phyloP scores from a whole-genome alignment of 108 stramenopile species.

The Stephanodiscus triporus region DNA sequence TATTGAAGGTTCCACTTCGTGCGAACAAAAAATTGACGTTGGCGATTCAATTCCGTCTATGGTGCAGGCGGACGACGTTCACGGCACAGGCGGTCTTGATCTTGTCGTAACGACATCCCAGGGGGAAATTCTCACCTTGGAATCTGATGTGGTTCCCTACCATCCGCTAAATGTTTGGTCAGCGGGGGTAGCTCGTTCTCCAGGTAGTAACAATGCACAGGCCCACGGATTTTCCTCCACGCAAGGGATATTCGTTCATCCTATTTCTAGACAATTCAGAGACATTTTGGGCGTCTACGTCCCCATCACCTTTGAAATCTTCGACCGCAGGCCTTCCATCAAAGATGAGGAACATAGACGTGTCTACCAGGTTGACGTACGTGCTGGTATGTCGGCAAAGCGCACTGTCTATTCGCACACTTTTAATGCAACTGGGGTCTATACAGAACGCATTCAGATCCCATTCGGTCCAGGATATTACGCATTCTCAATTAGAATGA shows the following conservation, averaged over 20 bases:
- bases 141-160: constrained; percentile 67
- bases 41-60: constrained; percentile 70
- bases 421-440: constrained; percentile 67
- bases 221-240: constrained; percentile 79
- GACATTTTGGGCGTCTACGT: constrained; percentile 81
- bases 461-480: constrained; percentile 80
- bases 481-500: constrained; percentile 56
- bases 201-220: constrained; percentile 57
- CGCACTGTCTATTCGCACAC: constrained; percentile 47
- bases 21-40: constrained; percentile 68
- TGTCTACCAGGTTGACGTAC: constrained; percentile 71
- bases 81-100: constrained; percentile 76
- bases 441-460: constrained; percentile 76
- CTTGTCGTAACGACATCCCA: constrained; percentile 72
- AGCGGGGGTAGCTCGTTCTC: constrained; percentile 64
- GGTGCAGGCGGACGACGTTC: constrained; percentile 87
- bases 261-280: constrained; percentile 68
- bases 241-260: constrained; percentile 83
- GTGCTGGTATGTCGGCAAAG: constrained; percentile 64
- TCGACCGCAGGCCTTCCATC: constrained; percentile 79
- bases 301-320: constrained; percentile 82
- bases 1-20: constrained; percentile 78
- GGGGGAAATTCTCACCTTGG: constrained; percentile 77
- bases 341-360: constrained; percentile 60
- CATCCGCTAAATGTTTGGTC: constrained; percentile 86